Evolutionary conservation across 352 stramenopile species (phyloP).

Genomic region (Globisporangium emineosum): DNA sequence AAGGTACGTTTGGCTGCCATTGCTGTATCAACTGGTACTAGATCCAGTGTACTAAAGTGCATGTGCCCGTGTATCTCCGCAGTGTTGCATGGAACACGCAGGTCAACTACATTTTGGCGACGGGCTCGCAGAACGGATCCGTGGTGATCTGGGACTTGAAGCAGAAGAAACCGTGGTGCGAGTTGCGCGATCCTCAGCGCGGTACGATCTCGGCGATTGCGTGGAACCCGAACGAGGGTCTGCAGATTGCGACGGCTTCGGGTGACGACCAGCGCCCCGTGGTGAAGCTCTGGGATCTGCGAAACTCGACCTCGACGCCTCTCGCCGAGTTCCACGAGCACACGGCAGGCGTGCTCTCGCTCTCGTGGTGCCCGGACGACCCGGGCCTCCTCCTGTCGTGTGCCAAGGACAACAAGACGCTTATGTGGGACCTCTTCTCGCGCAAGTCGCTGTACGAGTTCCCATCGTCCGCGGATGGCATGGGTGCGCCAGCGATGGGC

Average conservation of each 20-base stretch:
- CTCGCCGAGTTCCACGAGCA: slow-evolving; percentile 95
- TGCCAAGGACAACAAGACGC: slow-evolving; percentile 97
- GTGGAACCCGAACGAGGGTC: slow-evolving; percentile 98
- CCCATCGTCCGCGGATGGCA: slow-evolving; percentile 60
- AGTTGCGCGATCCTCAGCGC: slow-evolving; percentile 90
- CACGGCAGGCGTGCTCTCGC: slow-evolving; percentile 92
- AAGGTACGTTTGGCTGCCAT: slow-evolving; percentile 25
- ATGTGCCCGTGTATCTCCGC: not conserved
- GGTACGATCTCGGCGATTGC: slow-evolving; percentile 90
- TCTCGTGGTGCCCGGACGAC: slow-evolving; percentile 98
- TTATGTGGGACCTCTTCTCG: slow-evolving; percentile 97
- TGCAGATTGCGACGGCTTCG: slow-evolving; percentile 96
- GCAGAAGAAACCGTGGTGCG: slow-evolving; percentile 98
- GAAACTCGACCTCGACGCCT: slow-evolving; percentile 96
- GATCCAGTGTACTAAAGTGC: not conserved
- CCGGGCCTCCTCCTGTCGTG: slow-evolving; percentile 91
- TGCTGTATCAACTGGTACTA: not conserved
- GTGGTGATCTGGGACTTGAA: slow-evolving; percentile 98
- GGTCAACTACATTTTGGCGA: slow-evolving; percentile 97
- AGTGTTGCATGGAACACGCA: slow-evolving; percentile 97
- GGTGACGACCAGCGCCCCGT: slow-evolving; percentile 94
- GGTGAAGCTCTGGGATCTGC: slow-evolving; percentile 97
- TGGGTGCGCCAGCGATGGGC: slow-evolving; percentile 59
- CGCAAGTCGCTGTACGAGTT: slow-evolving; percentile 94
- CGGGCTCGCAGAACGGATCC: slow-evolving; percentile 91